These are phyloP conservation scores for Arthrobotrys pseudoclavata DNA, from an alignment of 2,329 filamentous ascomycete genomes.

Conservation along the genomic window DNA sequence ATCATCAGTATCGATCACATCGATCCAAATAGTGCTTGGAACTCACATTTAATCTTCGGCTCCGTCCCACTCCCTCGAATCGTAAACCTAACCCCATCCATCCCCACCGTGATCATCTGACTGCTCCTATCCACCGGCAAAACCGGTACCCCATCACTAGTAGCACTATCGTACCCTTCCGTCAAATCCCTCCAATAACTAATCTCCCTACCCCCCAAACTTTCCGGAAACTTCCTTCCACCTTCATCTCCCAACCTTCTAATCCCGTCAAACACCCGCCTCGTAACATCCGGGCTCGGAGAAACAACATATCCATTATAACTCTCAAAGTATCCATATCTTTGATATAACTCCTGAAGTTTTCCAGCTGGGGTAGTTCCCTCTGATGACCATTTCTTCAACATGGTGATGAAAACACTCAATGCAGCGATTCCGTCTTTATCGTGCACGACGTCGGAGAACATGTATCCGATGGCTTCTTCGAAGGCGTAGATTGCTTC, in stretches of 20 bases:
- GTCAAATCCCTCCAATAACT: constrained; percentile 75
- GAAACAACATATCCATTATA: constrained; percentile 76
- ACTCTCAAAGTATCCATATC: constrained; percentile 74
- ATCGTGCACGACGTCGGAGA: constrained; percentile 74
- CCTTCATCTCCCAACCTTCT: constrained; percentile 65
- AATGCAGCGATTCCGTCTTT: constrained; percentile 76
- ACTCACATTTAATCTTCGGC: constrained; percentile 75
- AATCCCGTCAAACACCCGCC: constrained; percentile 71
- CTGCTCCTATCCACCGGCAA: constrained; percentile 72
- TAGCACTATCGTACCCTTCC: constrained; percentile 73
- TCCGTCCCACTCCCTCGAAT: constrained; percentile 75
- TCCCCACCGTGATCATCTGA: constrained; percentile 76
- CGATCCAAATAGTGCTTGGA: not conserved
- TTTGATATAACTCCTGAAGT: constrained; percentile 72
- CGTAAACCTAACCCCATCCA: constrained; percentile 73
- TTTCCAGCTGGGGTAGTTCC: constrained; percentile 73
- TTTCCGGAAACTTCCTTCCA: constrained; percentile 66
- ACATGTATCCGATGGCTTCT: constrained; percentile 78
- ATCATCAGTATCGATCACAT: not conserved
- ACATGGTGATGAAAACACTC: constrained; percentile 70
- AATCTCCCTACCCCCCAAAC: constrained; percentile 71
- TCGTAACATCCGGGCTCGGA: constrained; percentile 70
- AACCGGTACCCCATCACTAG: constrained; percentile 69
- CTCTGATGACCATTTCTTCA: constrained; percentile 68
- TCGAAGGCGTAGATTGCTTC: constrained; percentile 74